Evolutionary conservation across 2,329 filamentous ascomycete genomes (phyloP).

Genomic region (Zasmidium cellare): DNA sequence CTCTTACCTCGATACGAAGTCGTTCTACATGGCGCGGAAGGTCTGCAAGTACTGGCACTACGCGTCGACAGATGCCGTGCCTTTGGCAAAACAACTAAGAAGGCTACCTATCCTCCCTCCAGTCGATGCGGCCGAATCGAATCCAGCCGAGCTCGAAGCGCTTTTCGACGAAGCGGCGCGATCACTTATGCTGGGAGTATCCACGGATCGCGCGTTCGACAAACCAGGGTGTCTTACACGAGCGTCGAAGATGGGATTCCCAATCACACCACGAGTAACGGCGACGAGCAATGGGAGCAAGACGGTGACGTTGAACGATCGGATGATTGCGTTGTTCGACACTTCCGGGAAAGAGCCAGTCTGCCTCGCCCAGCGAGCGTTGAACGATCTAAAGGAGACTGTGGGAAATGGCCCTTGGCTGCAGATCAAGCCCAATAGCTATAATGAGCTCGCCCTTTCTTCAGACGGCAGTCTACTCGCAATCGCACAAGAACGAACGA

Average conservation of each 20-base stretch:
- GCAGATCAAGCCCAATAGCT: slow-evolving; percentile 29
- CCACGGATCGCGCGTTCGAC: slow-evolving; percentile 23
- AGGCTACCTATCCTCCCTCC: slow-evolving; percentile 32
- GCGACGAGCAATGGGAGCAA: slow-evolving; percentile 25
- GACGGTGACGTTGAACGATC: slow-evolving; percentile 31
- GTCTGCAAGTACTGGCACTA: slow-evolving; percentile 37
- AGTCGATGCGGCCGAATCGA: slow-evolving; percentile 20
- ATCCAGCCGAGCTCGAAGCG: slow-evolving; percentile 23
- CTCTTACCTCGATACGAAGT: slow-evolving; percentile 32
- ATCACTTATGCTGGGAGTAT: slow-evolving; percentile 33
- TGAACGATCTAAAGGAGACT: slow-evolving; percentile 36
- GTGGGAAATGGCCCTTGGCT: slow-evolving; percentile 35
- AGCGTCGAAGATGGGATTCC: slow-evolving; percentile 19
- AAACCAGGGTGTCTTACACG: slow-evolving; percentile 15
- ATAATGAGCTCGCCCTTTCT: slow-evolving; percentile 34
- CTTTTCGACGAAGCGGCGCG: slow-evolving; percentile 33
- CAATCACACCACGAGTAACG: slow-evolving; percentile 22
- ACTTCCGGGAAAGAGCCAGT: slow-evolving; percentile 19
- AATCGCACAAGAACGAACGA: slow-evolving; percentile 35
- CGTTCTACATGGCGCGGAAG: slow-evolving; percentile 32
- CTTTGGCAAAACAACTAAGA: slow-evolving; percentile 31
- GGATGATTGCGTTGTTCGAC: slow-evolving; percentile 34
- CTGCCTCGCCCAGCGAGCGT: slow-evolving; percentile 25
- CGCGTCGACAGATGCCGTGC: slow-evolving; percentile 31
- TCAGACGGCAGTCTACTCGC: slow-evolving; percentile 33